Evolutionary conservation across 2,329 filamentous ascomycete genomes (phyloP).

Genomic region (Lasiodiplodia sp.): DNA sequence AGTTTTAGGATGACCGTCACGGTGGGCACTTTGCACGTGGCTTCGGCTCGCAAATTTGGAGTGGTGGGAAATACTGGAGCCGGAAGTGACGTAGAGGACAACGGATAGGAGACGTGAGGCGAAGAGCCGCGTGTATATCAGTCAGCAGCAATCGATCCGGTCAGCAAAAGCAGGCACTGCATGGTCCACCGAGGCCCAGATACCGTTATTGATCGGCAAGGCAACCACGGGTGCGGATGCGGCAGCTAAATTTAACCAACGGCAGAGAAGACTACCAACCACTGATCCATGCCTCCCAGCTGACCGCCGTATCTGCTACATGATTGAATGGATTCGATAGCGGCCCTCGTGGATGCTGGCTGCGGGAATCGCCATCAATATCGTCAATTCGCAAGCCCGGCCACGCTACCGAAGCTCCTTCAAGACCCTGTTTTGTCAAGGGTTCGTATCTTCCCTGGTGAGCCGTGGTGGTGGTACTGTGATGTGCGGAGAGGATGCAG

Average conservation of each 20-base stretch:
- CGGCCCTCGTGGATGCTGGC: neutral
- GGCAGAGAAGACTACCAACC: neutral
- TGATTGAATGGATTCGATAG: neutral
- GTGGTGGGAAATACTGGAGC: too few relatives aligned
- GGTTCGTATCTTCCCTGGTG: neutral
- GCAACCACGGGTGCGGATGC: neutral
- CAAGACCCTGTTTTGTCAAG: neutral
- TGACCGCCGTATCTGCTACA: too few relatives aligned
- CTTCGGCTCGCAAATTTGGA: neutral
- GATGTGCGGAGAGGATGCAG: conserved; percentile 1
- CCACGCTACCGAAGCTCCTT: neutral
- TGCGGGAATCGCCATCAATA: neutral
- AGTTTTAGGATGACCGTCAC: neutral
- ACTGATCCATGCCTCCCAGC: too few relatives aligned
- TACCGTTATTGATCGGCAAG: conserved; percentile 4
- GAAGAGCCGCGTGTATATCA: neutral
- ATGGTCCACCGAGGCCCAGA: neutral
- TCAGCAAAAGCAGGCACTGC: neutral
- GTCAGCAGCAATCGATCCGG: neutral
- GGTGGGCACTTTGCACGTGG: neutral
- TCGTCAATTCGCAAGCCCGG: neutral
- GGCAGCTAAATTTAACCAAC: neutral
- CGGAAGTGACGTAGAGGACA: too few relatives aligned
- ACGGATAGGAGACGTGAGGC: neutral
- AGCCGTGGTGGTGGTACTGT: neutral